phyloP scores from a whole-genome alignment of 768 basidiomycete species.

The Pisolithus sp. region DNA sequence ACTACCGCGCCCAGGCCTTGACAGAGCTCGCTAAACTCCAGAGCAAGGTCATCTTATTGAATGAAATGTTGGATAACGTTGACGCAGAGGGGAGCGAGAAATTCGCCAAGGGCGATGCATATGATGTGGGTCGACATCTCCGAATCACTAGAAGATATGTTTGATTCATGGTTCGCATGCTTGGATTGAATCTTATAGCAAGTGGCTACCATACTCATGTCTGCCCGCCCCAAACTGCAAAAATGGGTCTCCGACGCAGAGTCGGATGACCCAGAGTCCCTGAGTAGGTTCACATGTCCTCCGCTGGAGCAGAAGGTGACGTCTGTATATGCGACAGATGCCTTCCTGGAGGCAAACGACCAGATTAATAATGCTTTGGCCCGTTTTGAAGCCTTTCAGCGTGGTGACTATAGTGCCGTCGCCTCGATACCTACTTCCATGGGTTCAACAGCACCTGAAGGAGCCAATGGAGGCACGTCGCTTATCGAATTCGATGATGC shows the following conservation, averaged over 20 bases:
- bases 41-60: constrained; percentile 89
- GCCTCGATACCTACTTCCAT: constrained; percentile 65
- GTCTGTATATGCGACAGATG: constrained; percentile 45
- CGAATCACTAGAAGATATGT: no score
- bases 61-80: constrained; percentile 95
- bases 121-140: constrained; percentile 55
- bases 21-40: constrained; percentile 92
- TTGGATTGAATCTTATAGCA: constrained; percentile 44
- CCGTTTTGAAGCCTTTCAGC: constrained; percentile 90
- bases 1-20: constrained; percentile 86
- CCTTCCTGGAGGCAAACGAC: constrained; percentile 94
- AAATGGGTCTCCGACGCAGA: constrained; percentile 97
- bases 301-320: neutral
- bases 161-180: no score
- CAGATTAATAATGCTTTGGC: constrained; percentile 90
- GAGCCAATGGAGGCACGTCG: constrained; percentile 33
- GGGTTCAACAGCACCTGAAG: constrained; percentile 28
- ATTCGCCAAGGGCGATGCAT: constrained; percentile 86
- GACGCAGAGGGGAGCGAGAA: constrained; percentile 64
- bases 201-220: constrained; percentile 75
- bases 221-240: constrained; percentile 89
- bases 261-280: constrained; percentile 80
- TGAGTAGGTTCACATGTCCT: constrained; percentile 49
- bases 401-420: constrained; percentile 75
- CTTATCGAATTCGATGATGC: constrained; percentile 77